A percentile compares a stretch with the other conserved stretches of the same genome.
Evolutionary conservation across 768 basidiomycete genomes (phyloP).

Genomic region (Pleurotus tuber-regium): DNA sequence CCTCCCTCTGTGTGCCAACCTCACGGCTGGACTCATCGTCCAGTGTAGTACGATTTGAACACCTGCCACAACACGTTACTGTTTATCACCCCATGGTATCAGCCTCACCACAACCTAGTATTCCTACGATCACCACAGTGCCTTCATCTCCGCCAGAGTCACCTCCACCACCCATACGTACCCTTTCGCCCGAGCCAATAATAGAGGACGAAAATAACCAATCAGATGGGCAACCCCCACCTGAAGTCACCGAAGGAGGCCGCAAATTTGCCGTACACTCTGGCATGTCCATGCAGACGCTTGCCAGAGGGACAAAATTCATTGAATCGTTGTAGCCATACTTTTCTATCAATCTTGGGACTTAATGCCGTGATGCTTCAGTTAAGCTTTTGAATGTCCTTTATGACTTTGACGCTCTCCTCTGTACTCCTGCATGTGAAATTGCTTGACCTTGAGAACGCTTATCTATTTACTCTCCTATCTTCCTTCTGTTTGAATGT

Average conservation of each 20-base stretch:
- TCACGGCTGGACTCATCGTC: slow-evolving; percentile 1
- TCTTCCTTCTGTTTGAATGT: no score
- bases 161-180: not conserved
- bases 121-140: slow-evolving; percentile 6
- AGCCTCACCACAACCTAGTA: slow-evolving; percentile 6
- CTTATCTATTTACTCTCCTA: no score
- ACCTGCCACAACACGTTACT: slow-evolving; percentile 2
- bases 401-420: no score
- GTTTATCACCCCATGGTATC: slow-evolving; percentile 9
- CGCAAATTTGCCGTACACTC: slow-evolving; percentile 11
- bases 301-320: slow-evolving; percentile 15
- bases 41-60: slow-evolving; percentile 4
- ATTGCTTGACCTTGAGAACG: no score
- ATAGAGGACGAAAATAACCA: not conserved
- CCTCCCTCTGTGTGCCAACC: not conserved
- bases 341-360: no score
- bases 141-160: slow-evolving; percentile 2
- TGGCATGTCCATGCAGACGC: slow-evolving; percentile 12
- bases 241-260: slow-evolving; percentile 1
- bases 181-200: slow-evolving; percentile 1
- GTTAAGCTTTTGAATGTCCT: no score
- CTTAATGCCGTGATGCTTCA: no score
- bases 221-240: no score
- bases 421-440: no score
- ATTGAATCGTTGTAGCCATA: slow-evolving; percentile 15